Percentiles rank a stretch among this genome's conserved stretches.
Evolutionary conservation across 805 yeast species (phyloP).

Genomic region (Yamadazyma kitorensis): DNA sequence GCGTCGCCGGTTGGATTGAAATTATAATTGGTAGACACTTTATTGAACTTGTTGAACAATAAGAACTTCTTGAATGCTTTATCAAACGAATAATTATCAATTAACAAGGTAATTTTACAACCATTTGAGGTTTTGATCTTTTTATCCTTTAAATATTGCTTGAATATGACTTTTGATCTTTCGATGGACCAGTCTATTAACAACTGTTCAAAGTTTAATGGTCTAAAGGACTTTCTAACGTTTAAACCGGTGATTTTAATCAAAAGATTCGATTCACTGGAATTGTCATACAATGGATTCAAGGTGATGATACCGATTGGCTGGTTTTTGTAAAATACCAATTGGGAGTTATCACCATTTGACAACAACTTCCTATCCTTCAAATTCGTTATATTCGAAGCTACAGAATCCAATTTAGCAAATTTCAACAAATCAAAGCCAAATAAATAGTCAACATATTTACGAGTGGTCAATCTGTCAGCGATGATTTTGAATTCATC

Average conservation of each 20-base stretch:
- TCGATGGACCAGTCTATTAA: slow-evolving; percentile 58
- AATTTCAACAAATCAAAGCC: slow-evolving; percentile 52
- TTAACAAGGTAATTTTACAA: slow-evolving; percentile 34
- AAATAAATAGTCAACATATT: slow-evolving; percentile 35
- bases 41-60: slow-evolving; percentile 41
- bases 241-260: slow-evolving; percentile 58
- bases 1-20: slow-evolving; percentile 27
- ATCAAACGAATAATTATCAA: slow-evolving; percentile 57
- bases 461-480: slow-evolving; percentile 23
- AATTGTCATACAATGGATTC: slow-evolving; percentile 36
- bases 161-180: slow-evolving; percentile 43
- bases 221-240: slow-evolving; percentile 64
- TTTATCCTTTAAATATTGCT: slow-evolving; percentile 24
- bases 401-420: slow-evolving; percentile 28
- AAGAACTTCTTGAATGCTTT: slow-evolving; percentile 33
- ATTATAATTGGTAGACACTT: slow-evolving; percentile 23
- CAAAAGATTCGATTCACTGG: slow-evolving; percentile 40
- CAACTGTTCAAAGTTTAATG: slow-evolving; percentile 62
- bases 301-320: slow-evolving; percentile 66
- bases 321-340: slow-evolving; percentile 61
- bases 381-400: slow-evolving; percentile 11
- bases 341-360: slow-evolving; percentile 47
- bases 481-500: slow-evolving; percentile 44
- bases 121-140: slow-evolving; percentile 25
- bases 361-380: slow-evolving; percentile 24